These are phyloP conservation scores for Nicotiana paniculata DNA, from an alignment of 257 asterid genomes.

Conservation along the genomic window DNA sequence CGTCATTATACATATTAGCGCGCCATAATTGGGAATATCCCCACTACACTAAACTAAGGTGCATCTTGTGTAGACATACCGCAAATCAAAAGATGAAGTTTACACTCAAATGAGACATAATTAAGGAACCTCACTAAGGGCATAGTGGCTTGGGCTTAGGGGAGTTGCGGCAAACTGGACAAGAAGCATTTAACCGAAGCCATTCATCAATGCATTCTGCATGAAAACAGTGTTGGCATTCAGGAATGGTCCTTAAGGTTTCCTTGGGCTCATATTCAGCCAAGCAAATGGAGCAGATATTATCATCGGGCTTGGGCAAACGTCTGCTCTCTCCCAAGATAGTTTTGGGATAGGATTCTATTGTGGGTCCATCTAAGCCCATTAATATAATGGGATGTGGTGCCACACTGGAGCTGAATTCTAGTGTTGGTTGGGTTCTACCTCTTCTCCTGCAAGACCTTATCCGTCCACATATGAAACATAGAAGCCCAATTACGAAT, in stretches of 20 bases:
- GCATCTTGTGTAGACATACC: not conserved
- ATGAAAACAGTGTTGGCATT: conserved; percentile 51
- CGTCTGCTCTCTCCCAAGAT: conserved; percentile 46
- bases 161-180: conserved; percentile 48
- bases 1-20: not conserved
- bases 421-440: conserved; percentile 14
- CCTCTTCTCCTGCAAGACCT: conserved; percentile 12
- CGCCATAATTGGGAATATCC: not conserved
- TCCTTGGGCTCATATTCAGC: conserved; percentile 45
- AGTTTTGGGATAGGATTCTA: conserved; percentile 48
- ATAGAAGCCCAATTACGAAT: conserved; percentile 26
- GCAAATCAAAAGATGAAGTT: not conserved
- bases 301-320: conserved; percentile 37
- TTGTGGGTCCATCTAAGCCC: conserved; percentile 38
- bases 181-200: conserved; percentile 40
- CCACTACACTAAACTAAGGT: not conserved
- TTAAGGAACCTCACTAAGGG: not conserved
- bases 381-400: conserved; percentile 11
- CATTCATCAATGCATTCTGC: conserved; percentile 52
- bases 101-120: not conserved
- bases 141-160: conserved; percentile 12
- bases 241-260: conserved; percentile 41
- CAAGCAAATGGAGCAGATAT: conserved; percentile 39
- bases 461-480: conserved; percentile 21
- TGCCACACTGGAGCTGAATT: conserved; percentile 12